Evolutionary conservation across 208 protist species (phyloP).

Genomic region (Trypanosoma vivax): DNA sequence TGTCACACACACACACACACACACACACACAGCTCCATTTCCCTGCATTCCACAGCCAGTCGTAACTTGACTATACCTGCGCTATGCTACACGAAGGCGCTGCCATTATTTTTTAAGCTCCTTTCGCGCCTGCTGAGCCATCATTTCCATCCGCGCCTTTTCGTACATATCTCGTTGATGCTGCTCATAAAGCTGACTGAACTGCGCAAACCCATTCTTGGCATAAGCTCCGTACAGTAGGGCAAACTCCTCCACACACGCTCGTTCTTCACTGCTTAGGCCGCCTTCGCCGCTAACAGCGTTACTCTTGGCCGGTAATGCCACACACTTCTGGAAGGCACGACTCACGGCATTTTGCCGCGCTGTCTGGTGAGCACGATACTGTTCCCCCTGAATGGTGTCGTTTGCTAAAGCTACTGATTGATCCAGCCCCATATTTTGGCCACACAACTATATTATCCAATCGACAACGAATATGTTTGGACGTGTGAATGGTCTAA

Average conservation of each 20-base stretch:
- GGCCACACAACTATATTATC: not conserved
- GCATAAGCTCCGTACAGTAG: constrained; percentile 61
- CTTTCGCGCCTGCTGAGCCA: constrained; percentile 54
- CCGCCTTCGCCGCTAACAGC: constrained; percentile 32
- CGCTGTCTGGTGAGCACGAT: constrained; percentile 48
- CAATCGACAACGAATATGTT: no score
- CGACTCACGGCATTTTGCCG: constrained; percentile 49
- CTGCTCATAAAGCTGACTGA: constrained; percentile 64
- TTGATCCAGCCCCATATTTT: constrained; percentile 64
- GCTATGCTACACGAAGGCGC: no score
- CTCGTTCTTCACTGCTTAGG: constrained; percentile 48
- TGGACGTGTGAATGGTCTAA: no score
- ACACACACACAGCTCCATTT: not conserved
- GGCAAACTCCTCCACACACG: constrained; percentile 79
- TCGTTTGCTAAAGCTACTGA: constrained; percentile 42
- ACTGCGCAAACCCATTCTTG: constrained; percentile 59
- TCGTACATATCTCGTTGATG: constrained; percentile 68
- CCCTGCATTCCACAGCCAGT: not conserved
- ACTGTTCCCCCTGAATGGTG: constrained; percentile 70
- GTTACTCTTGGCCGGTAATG: constrained; percentile 33
- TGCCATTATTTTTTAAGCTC: constrained; percentile 47
- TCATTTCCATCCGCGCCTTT: constrained; percentile 46
- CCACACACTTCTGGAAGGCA: constrained; percentile 77
- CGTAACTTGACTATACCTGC: not conserved
- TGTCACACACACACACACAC: constrained; percentile 2